Evolutionary conservation across 2,329 filamentous ascomycete genomes (phyloP).

Genomic region (Leptographium procerum): DNA sequence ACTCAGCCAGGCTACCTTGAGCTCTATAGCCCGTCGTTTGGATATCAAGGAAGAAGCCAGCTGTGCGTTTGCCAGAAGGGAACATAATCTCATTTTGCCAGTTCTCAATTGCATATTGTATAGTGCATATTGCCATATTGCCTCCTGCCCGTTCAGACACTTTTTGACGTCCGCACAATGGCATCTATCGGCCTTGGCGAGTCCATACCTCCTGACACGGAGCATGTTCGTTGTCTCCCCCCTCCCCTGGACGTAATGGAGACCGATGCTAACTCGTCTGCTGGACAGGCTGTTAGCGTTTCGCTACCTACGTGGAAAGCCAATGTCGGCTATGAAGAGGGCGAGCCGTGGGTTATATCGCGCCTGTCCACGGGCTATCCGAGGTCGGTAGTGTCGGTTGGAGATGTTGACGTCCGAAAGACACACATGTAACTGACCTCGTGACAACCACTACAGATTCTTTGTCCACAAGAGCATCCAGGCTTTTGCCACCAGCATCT

Average conservation of each 20-base stretch:
- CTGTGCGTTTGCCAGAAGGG: not conserved
- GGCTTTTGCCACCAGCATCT: constrained; percentile 58
- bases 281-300: constrained; percentile 74
- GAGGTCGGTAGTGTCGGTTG: constrained; percentile 33
- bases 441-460: constrained; percentile 47
- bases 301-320: constrained; percentile 87
- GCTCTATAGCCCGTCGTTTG: not conserved
- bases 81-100: not conserved
- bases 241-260: not conserved
- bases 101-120: not conserved
- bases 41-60: not conserved
- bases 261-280: not conserved
- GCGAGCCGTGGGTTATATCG: constrained; percentile 71
- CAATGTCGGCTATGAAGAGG: constrained; percentile 91
- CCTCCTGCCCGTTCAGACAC: not conserved
- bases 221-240: constrained; percentile 49
- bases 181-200: constrained; percentile 43
- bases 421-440: not conserved
- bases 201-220: constrained; percentile 65
- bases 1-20: not conserved
- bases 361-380: constrained; percentile 89
- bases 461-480: constrained; percentile 81
- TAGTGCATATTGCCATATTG: not conserved
- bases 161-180: too few species aligned
- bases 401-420: constrained; percentile 7